Base-by-base conservation (phyloP, 345 rosid genomes). In the Passiflora organensis region DNA sequence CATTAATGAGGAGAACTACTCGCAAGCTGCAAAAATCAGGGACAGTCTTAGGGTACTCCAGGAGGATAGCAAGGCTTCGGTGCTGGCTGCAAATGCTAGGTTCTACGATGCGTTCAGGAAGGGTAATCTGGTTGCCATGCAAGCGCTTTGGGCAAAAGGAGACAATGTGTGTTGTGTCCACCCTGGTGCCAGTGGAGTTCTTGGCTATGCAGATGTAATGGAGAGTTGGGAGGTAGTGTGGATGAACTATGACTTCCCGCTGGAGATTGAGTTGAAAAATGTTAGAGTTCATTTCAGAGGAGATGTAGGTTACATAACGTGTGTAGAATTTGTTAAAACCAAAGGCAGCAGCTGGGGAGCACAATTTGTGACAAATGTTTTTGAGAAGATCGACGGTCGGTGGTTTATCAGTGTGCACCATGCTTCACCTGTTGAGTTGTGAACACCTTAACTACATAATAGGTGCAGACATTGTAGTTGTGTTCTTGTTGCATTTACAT, bases 301-400 rank as follows among this genome's bases (percentile, higher is more conserved):
- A 1, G 79, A 82, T 37, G 49, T 82, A 6, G 94, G 99, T 24
- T 93, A 86, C 56, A 83, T 89, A 23, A 84, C 83, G 6, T 86
- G 95, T 58, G 67, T 89, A 55, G 96, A 93, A 64, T 79, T 84
- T 52, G 85, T 93, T 39, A 89, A 78, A 78, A 86, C 95, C 12
- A 84, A 77, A 74, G 95, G 95, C 15, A 81, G 82, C 78, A 86
- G 89, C 37, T 93, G 96, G 99, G 99, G 99, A 28, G 89, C 84
- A 24, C 96, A 93, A 69, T 88, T 82, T 69, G 96, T 81, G 37
- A 80, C 96, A 0, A 93, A 86, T 63, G 91, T 86, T 65, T 89
- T 89, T 67, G 96, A 93, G 81, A 73, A 69, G 73, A 73, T 86
- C 32, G 77, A 73, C 71, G 95, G 87, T 22, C 59, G 69, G 32